These are phyloP conservation scores for Trichoderma sp. DNA, from an alignment of 2,329 filamentous ascomycete species.

Conservation along the genomic window DNA sequence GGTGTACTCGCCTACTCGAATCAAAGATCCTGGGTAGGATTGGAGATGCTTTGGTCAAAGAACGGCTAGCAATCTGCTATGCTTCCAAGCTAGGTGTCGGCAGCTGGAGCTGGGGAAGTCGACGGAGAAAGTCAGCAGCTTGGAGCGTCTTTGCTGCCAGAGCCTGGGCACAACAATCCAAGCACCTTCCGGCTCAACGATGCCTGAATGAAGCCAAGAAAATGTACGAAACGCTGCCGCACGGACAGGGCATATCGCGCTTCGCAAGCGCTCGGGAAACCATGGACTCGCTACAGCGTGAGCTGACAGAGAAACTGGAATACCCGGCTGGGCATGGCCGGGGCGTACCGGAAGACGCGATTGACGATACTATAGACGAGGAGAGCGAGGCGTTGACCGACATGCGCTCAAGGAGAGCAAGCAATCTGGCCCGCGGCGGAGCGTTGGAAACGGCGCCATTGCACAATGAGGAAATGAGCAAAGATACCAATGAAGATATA, in stretches of 20 bases:
- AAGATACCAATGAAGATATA: constrained; percentile 33
- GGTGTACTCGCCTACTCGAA: constrained; percentile 81
- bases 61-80: constrained; percentile 85
- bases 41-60: constrained; percentile 81
- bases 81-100: constrained; percentile 71
- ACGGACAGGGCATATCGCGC: constrained; percentile 55
- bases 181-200: constrained; percentile 76
- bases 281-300: constrained; percentile 55
- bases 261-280: constrained; percentile 58
- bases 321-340: constrained; percentile 38
- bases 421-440: constrained; percentile 53
- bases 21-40: constrained; percentile 73
- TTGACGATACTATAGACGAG: constrained; percentile 52
- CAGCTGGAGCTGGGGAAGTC: constrained; percentile 68
- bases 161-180: constrained; percentile 77
- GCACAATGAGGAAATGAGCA: constrained; percentile 35
- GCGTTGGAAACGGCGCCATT: constrained; percentile 58
- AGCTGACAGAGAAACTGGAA: constrained; percentile 53
- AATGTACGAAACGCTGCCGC: constrained; percentile 56
- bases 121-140: constrained; percentile 82
- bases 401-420: constrained; percentile 57
- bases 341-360: constrained; percentile 44
- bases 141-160: constrained; percentile 87
- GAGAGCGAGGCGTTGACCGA: constrained; percentile 61
- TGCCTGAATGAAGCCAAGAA: constrained; percentile 71